Base-by-base conservation (phyloP, 371 early-diverging fungal genomes). In the Mucor sp. region DNA sequence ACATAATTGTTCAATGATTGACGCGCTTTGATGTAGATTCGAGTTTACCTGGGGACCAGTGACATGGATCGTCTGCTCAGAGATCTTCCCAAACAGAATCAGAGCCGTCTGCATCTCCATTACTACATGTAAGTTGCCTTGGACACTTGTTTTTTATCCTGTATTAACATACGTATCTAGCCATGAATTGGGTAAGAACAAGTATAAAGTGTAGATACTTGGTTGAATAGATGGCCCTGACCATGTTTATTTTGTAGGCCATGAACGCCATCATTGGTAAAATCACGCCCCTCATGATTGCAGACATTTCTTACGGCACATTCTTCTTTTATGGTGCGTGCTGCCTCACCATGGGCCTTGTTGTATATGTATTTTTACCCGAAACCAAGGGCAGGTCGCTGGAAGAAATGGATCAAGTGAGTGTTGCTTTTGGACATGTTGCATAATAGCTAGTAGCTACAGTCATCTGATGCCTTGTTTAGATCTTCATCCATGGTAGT, bases 61-160 rank as follows among this genome's bases (percentile, higher is more conserved):
- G 53, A 91, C 90, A 23, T 96, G 95, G 96, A 90, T 92, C 67
- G 91, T 92, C 72, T 93, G 93, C 50, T 84, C 93, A 33, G 96
- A 96, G 69, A 91, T 91, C 67, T 91, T 84, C 76, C 90, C 93
- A 15, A 79, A 83, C 62, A 83, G 87, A 50, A 77, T 89, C 61
- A 86, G 89, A 62, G 84, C 91, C 65, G 93, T 93, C 75, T 94
- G 89, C 60, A 86, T 91, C 60, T 90, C 91, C 53, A 64, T 93
- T 21, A 87, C 92, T 37, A 94, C 96, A 95, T 95, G 96, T 76
- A 85, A 37, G 87, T 84, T 75, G 58, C 65, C 85, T 33, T 5
- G 41, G 0, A 30, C 6, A 4, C 2, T 30, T 30, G 2, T 30
- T 17, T 17, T 41, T 0, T 41, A 41, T 15, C 0, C 0, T 41